Evolutionary conservation across 306 rosid genomes (phyloP), one percentile per base, ranked within the genome.

Genomic region (Glycine latifolia): DNA sequence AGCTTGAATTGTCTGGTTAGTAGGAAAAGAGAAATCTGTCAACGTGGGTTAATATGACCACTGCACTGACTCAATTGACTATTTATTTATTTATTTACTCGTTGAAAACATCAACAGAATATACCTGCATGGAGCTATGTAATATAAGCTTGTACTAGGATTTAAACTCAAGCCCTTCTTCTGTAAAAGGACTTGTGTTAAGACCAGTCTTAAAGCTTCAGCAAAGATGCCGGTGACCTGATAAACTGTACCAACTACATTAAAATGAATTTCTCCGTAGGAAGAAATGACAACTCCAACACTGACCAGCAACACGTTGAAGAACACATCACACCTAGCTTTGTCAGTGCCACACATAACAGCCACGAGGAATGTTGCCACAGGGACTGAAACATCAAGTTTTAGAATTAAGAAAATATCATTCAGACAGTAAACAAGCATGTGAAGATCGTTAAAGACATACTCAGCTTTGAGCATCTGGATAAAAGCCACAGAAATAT

Each of bases 381-480:
- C 97, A 7, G 98, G 97, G 97, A 95, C 98, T 95, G 92, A 71
- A 92, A 89, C 61, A 88, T 53, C 59, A 68, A 84, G 61, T 77
- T 69, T 50, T 10, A 39, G 6, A 85, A 48, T 80, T 78, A 68
- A 77, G 68, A 14, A 67, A 85, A 46, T 1, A 50, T n/a, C 41
- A 50, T 11, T 48, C 31, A 9, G 68, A 39, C 17, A 67, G 43
- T 70, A 68, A 67, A 76, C 70, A 41, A 72, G 78, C 48, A 76
- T 14, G 26, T 3, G 17, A 79, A 75, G 81, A 48, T 81, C 56
- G 61, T 75, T 48, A 79, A 69, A 46, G 58, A 80, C 95, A 6
- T 89, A 94, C 98, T 94, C 71, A 91, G 98, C 98, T 84, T 94
- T 94, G 71, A 94, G 98, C 98, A 94, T 94, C 88, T 92, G 98